Percentiles rank a stretch among this genome's conserved stretches.
Conservation (phyloP, 371 early-diverging fungal species). For the Phascolomyces articulosus region DNA sequence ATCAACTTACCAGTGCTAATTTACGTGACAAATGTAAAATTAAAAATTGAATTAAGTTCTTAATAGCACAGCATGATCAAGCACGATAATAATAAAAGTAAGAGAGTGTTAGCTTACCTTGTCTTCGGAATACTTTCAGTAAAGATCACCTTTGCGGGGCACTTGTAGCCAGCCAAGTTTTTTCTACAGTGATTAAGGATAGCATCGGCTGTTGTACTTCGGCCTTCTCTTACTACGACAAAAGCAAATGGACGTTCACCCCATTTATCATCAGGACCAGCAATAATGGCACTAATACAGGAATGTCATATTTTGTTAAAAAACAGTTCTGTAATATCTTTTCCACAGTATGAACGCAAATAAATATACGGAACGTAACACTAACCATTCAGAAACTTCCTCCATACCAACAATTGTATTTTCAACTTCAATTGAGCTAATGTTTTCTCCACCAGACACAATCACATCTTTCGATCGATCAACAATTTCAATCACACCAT, state of each 20-base stretch:
- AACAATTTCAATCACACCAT: conserved; percentile 67
- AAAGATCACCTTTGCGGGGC: conserved; percentile 36
- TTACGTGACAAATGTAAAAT: not conserved
- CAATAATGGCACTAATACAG: conserved; percentile 58
- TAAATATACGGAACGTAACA: not conserved
- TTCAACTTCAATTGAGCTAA: conserved; percentile 74
- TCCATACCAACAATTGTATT: conserved; percentile 59
- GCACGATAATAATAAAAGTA: not conserved
- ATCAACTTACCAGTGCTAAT: conserved; percentile 27
- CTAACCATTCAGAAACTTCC: conserved; percentile 60
- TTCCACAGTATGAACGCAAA: too few relatives aligned
- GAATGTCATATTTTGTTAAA: not conserved
- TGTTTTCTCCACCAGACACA: conserved; percentile 76
- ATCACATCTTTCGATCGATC: conserved; percentile 79
- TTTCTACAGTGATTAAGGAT: conserved; percentile 52
- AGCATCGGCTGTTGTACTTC: conserved; percentile 24
- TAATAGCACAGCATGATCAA: not conserved
- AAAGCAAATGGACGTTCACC: conserved; percentile 73
- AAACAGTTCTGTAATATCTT: too few relatives aligned
- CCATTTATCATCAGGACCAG: conserved; percentile 66
- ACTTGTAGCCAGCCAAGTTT: conserved; percentile 57
- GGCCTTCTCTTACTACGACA: conserved; percentile 54
- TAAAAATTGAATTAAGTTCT: not conserved
- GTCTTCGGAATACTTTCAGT: conserved; percentile 40
- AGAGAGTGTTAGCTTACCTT: not conserved